phyloP scores from a whole-genome alignment of 164 flowering plant genomes.

The Vitis riparia region DNA sequence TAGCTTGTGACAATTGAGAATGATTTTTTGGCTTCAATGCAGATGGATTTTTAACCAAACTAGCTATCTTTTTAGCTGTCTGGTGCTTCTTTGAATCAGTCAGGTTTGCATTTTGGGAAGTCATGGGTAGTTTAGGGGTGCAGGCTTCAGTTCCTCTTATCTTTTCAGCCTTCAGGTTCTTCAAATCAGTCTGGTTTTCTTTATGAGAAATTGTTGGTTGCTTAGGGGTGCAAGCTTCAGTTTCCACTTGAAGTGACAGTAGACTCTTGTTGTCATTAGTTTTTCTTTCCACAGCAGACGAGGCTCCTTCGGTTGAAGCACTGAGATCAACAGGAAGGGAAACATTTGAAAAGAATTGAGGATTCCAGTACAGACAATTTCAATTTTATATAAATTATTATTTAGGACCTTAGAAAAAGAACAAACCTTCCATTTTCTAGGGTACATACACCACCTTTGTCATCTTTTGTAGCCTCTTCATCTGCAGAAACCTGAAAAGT shows the following conservation, averaged over 20 bases:
- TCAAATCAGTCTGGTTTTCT: conserved; percentile 23
- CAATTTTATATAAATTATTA: neutral
- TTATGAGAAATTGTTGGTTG: conserved; percentile 30
- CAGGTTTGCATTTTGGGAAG: conserved; percentile 21
- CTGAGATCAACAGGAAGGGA: neutral
- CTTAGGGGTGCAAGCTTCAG: conserved; percentile 66
- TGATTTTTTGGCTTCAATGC: conserved; percentile 47
- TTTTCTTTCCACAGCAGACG: conserved; percentile 3
- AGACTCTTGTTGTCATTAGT: conserved; percentile 15
- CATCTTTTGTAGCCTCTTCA: conserved; percentile 4
- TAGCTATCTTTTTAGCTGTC: conserved; percentile 58
- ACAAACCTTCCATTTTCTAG: conserved; percentile 36
- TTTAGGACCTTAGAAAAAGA: neutral
- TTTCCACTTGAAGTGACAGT: conserved; percentile 8
- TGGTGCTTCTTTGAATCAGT: conserved; percentile 40
- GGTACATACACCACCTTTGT: conserved; percentile 1
- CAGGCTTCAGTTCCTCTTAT: conserved; percentile 40
- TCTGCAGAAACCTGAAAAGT: conserved; percentile 18
- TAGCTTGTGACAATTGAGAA: conserved; percentile 40
- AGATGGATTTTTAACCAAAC: conserved; percentile 57
- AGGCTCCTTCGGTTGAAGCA: neutral
- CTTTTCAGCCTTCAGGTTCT: conserved; percentile 55
- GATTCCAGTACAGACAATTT: neutral
- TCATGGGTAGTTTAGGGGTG: conserved; percentile 55
- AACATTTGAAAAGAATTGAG: neutral